These are phyloP conservation scores for Neurospora tetrasperma DNA, from an alignment of 495 filamentous ascomycete genomes.

Conservation along the genomic window DNA sequence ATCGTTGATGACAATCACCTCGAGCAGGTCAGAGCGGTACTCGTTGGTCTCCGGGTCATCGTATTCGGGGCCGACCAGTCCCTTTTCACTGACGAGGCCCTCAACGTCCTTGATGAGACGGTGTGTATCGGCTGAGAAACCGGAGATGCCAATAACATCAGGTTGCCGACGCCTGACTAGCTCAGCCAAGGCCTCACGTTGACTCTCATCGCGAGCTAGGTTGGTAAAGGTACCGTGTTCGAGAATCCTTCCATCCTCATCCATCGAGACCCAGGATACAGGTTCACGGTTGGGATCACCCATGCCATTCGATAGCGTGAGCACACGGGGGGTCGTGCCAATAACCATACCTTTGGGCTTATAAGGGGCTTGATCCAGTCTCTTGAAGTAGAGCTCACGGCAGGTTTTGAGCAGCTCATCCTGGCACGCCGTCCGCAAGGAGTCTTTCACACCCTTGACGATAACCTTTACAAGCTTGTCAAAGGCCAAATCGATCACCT, in stretches of 20 bases:
- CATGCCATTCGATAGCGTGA: conserved; percentile 74
- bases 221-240: conserved; percentile 82
- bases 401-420: conserved; percentile 73
- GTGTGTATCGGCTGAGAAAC: conserved; percentile 82
- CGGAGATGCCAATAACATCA: conserved; percentile 82
- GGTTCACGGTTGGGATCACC: conserved; percentile 65
- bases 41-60: conserved; percentile 51
- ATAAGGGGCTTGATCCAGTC: conserved; percentile 89
- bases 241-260: conserved; percentile 80
- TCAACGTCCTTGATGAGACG: conserved; percentile 70
- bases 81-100: conserved; percentile 60
- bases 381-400: conserved; percentile 73
- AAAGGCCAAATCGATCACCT: conserved; percentile 73
- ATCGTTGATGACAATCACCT: conserved; percentile 88
- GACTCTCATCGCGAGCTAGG: conserved; percentile 60
- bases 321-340: conserved; percentile 78
- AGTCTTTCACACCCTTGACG: conserved; percentile 85
- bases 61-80: conserved; percentile 63
- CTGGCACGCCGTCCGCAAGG: conserved; percentile 81
- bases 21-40: conserved; percentile 62
- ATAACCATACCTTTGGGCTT: conserved; percentile 89
- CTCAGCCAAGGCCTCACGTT: conserved; percentile 55
- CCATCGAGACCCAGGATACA: conserved; percentile 82
- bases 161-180: conserved; percentile 66
- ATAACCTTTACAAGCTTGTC: conserved; percentile 73